Percentiles rank a stretch among this genome's conserved stretches.
phyloP scores from a whole-genome alignment of 2,329 filamentous ascomycete genomes.

The Monilinia aucupariae region DNA sequence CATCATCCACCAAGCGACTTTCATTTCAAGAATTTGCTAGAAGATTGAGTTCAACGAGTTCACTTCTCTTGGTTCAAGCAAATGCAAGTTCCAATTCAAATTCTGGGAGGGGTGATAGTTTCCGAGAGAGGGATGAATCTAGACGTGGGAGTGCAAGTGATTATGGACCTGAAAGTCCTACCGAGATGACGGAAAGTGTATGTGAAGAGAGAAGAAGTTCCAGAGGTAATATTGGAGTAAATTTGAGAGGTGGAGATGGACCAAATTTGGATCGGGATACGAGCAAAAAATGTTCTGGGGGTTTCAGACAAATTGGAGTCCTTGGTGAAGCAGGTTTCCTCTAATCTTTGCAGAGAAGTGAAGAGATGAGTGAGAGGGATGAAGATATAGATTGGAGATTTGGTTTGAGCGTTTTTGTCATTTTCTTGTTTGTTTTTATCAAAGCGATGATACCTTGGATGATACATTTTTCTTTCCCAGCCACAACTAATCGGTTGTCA shows the following conservation, averaged over 20 bases:
- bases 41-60: conserved; percentile 54
- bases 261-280: neutral
- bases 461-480: too few species aligned
- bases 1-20: conserved; percentile 52
- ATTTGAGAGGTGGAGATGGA: neutral
- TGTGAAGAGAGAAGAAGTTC: neutral
- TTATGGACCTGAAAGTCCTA: neutral
- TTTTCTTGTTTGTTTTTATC: conserved; percentile 1
- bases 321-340: conserved; percentile 7
- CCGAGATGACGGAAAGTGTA: neutral
- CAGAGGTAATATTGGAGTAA: neutral
- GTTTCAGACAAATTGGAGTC: neutral
- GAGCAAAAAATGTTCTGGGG: neutral
- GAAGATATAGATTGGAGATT: neutral
- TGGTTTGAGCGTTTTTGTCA: neutral
- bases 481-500: too few species aligned
- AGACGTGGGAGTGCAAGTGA: conserved; percentile 24
- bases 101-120: conserved; percentile 27
- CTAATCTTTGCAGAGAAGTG: neutral
- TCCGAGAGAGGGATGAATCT: conserved; percentile 21
- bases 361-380: neutral
- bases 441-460: neutral
- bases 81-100: conserved; percentile 39
- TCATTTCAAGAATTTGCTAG: conserved; percentile 59
- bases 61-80: conserved; percentile 53